Evolutionary conservation across 495 filamentous ascomycete species (phyloP).

Genomic region (Symbiotaphrina buchneri): DNA sequence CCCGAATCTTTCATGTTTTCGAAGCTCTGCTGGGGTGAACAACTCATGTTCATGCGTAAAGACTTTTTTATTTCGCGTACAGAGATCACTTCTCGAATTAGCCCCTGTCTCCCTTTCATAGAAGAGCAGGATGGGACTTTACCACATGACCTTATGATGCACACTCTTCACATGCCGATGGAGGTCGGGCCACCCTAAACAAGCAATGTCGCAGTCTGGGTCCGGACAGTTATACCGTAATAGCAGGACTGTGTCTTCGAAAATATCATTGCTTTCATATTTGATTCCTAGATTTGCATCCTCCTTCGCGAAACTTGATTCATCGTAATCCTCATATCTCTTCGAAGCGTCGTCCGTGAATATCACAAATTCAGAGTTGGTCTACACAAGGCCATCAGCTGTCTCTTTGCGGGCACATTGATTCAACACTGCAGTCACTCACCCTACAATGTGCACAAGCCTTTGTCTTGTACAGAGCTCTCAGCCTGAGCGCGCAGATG

Average conservation of each 20-base stretch:
- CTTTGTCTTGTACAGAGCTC: conserved; percentile 87
- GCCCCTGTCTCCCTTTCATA: neutral
- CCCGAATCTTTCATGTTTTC: conserved; percentile 71
- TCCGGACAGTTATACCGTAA: conserved; percentile 95
- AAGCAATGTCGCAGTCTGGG: conserved; percentile 62
- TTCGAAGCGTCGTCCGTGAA: conserved; percentile 72
- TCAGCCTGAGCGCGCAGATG: conserved; percentile 73
- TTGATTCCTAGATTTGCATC: conserved; percentile 76
- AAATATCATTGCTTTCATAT: conserved; percentile 70
- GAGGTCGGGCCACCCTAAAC: conserved; percentile 78
- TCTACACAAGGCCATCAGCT: conserved; percentile 21
- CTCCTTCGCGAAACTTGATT: conserved; percentile 42
- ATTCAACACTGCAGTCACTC: conserved; percentile 11
- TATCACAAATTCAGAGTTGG: conserved; percentile 60
- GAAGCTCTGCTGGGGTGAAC: conserved; percentile 62
- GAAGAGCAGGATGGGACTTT: conserved; percentile 10
- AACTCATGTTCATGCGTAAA: conserved; percentile 96
- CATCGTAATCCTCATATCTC: conserved; percentile 59
- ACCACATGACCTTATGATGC: conserved; percentile 82
- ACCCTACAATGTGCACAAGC: conserved; percentile 87
- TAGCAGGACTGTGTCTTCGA: conserved; percentile 65
- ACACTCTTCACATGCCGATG: conserved; percentile 68
- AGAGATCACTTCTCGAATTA: conserved; percentile 39
- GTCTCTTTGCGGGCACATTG: neutral
- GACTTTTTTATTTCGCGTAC: conserved; percentile 86